A percentile compares a stretch with the other conserved stretches of the same genome.
phyloP scores from a whole-genome alignment of 257 asterid species.

The Nicotiana knightiana region DNA sequence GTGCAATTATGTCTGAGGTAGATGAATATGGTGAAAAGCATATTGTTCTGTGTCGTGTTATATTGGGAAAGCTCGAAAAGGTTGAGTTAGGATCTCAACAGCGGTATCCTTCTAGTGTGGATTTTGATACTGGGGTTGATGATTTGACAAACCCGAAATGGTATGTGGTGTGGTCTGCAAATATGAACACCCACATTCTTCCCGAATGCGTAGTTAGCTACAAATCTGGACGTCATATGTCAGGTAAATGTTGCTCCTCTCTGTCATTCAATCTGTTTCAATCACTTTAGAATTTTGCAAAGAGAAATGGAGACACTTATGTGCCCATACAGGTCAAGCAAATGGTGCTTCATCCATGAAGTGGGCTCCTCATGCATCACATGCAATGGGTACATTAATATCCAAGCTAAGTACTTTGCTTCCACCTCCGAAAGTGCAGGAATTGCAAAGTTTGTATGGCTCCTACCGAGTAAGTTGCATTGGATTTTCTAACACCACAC shows the following conservation, averaged over 20 bases:
- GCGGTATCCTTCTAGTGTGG: conserved; percentile 41
- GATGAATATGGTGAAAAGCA: conserved; percentile 70
- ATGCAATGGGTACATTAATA: conserved; percentile 24
- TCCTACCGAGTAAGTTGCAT: conserved; percentile 38
- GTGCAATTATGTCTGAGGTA: conserved; percentile 41
- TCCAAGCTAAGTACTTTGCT: conserved; percentile 42
- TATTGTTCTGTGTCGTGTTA: conserved; percentile 52
- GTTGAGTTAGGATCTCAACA: conserved; percentile 51
- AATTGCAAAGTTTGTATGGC: conserved; percentile 32
- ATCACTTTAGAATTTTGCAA: background rate
- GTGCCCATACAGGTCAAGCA: conserved; percentile 24
- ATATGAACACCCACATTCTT: conserved; percentile 53
- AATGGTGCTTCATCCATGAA: conserved; percentile 19
- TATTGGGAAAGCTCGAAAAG: conserved; percentile 58
- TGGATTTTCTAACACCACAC: background rate
- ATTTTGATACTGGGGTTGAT: conserved; percentile 79
- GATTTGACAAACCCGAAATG: conserved; percentile 46
- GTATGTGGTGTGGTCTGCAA: conserved; percentile 59
- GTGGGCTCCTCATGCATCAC: conserved; percentile 18
- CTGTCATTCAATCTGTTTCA: background rate
- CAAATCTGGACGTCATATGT: conserved; percentile 23
- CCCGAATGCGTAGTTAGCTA: conserved; percentile 66
- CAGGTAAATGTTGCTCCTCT: conserved; percentile 28
- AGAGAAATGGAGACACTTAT: background rate
- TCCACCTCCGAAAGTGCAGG: conserved; percentile 38